phyloP scores from a whole-genome alignment of 805 yeast genomes.

The Cyberlindnera americana region DNA sequence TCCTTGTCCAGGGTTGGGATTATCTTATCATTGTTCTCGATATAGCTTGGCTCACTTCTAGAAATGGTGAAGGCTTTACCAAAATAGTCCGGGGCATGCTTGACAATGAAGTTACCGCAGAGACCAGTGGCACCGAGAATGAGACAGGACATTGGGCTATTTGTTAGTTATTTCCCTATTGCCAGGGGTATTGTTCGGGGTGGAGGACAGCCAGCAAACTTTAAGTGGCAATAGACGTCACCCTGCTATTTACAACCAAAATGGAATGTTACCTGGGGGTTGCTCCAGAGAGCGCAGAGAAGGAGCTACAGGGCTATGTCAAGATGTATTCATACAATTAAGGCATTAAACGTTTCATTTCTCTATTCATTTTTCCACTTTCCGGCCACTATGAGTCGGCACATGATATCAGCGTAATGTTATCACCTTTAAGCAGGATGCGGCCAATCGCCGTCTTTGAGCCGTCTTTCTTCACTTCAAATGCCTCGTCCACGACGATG shows the following conservation, averaged over 20 bases:
- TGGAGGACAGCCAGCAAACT: too few species aligned
- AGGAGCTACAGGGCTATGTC: too few species aligned
- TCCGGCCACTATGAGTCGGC: conserved; percentile 7
- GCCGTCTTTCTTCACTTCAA: conserved; percentile 57
- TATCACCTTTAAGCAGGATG: conserved; percentile 88
- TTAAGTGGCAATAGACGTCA: too few species aligned
- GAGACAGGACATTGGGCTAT: conserved; percentile 23
- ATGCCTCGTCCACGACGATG: conserved; percentile 56
- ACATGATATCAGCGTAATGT: conserved; percentile 67
- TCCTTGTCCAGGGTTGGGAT: conserved; percentile 42
- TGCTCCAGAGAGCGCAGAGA: too few species aligned
- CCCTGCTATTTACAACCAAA: neutral
- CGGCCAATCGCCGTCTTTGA: conserved; percentile 59
- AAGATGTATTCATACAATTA: neutral
- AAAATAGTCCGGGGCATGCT: conserved; percentile 37
- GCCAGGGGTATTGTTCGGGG: too few species aligned
- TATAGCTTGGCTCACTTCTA: conserved; percentile 36
- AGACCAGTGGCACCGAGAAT: conserved; percentile 77
- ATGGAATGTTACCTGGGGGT: neutral
- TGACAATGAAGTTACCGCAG: conserved; percentile 59
- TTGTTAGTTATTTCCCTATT: neutral
- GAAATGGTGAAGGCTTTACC: conserved; percentile 45
- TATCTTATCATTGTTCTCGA: conserved; percentile 18
- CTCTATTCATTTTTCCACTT: conserved; percentile 6
- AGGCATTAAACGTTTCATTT: neutral